Evolutionary conservation across 345 rosid genomes (phyloP), one percentile per base, ranked within the genome.

Genomic region (Gossypium sturtianum): DNA sequence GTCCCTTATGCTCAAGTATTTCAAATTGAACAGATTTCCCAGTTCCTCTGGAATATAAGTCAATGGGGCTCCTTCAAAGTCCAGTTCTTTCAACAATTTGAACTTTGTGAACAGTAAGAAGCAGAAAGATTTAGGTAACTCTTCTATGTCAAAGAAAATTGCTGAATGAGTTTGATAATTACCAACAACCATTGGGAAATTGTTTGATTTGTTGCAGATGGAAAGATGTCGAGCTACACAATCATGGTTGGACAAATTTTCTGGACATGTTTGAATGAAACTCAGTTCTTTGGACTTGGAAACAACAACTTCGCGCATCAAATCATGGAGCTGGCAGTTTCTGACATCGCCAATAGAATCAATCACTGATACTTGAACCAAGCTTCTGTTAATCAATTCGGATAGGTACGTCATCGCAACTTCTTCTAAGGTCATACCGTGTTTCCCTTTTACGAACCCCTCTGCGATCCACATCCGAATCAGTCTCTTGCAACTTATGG

Each of bases 1-100:
- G 12, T 65, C 60, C 25, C 70, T 77, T 20, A 80, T n/a, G 20
- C 80, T 80, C 29, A 77, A 57, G 54, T 76, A 80, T 15, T 44
- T 74, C 45, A 80, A 74, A 38, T 64, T 72, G 3, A 77, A 53
- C 9, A 80, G 27, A 3, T 59, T 68, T 47, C 65, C 71, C 27
- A 77, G 12, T 44, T 63, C 73, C 7, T 54, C 22, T 10, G 78
- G 83, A 34, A 80, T 48, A 2, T 41, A 43, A 20, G 58, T 41
- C 60, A 81, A 9, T 2, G 78, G 76, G 47, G 57, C 68, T 13
- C 66, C 76, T 63, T 75, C 75, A 6, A 81, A 59, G 57, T 81
- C 78, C 58, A 74, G 49, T 44, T 74, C 76, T 15, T 61, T 81
- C 19, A 81, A 9, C 15, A 81, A 54, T 58, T 68, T 74, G 62